Evolutionary conservation across 495 filamentous ascomycete species (phyloP), one percentile per base, ranked within the genome.

Genomic region (Penicillium riverlandense): DNA sequence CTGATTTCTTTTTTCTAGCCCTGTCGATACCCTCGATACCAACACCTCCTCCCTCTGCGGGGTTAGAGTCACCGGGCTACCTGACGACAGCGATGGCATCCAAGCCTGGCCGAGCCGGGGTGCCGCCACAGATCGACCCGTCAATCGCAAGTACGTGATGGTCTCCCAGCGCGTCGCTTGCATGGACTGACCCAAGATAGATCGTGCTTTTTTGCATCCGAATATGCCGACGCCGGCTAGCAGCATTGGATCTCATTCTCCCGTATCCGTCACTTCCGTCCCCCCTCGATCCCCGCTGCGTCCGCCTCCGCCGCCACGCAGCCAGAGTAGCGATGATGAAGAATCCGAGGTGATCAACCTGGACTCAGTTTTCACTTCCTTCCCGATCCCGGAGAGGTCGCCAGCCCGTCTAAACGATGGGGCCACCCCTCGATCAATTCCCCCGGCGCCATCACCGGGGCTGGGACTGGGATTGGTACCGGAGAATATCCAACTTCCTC

Each of bases 301-400:
- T 31, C 49, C 56, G 44, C 61, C 54, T 31, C 49, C 55, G 40
- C 67, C 64, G 4, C 56, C 64, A 29, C 68, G 70, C 35, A 78
- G 67, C 49, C 68, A 65, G 35, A 75, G 71, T 6, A 62, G 70
- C 12, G 72, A 74, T 5, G 51, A 53, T 4, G 38, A 55, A 38
- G 49, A 50, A 10, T 49, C 57, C 1, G 44, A 34, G 9, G 32
- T 64, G 40, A 57, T 67, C 27, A 77, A 79, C 46, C 56, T 80
- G 40, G 83, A 85, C 43, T 72, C 63, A 38, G 71, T 78, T 0
- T 84, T 86, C 48, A 79, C 84, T 8, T 85, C 22, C 22, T 83
- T 59, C 81, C 71, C 39, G 73, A 67, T 57, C 59, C 61, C 2
- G 69, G 59, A 13, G 64, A 69, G 52, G n/a, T 54, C 53, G 11